Percentiles rank a stretch among this genome's conserved stretches.
phyloP scores from a whole-genome alignment of 78 protist species.

The Polysphondylium violaceum region DNA sequence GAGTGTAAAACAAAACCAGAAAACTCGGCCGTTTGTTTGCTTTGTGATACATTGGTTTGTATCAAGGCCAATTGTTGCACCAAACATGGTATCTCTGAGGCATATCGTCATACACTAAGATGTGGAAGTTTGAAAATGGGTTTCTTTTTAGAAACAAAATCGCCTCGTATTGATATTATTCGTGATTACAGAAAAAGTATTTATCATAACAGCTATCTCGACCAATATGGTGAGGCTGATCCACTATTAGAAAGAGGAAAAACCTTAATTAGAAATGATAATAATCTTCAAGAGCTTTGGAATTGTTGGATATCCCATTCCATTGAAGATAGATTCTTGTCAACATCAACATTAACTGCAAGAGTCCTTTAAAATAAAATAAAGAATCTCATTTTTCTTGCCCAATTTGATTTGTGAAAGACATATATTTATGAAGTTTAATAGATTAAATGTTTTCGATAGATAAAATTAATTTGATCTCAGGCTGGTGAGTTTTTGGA shows the following conservation, averaged over 20 bases:
- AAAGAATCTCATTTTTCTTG: too few relatives aligned
- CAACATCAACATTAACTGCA: not conserved
- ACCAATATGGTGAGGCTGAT: constrained; percentile 68
- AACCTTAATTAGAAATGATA: constrained; percentile 28
- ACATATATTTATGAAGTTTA: too few relatives aligned
- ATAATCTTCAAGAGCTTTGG: constrained; percentile 59
- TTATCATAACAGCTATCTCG: constrained; percentile 17
- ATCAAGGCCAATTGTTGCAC: constrained; percentile 16
- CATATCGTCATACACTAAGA: constrained; percentile 11
- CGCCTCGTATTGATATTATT: constrained; percentile 3
- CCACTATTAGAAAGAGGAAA: constrained; percentile 49
- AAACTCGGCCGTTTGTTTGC: constrained; percentile 37
- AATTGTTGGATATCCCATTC: constrained; percentile 63
- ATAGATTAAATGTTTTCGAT: too few relatives aligned
- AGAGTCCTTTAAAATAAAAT: constrained; percentile 25
- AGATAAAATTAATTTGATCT: too few relatives aligned
- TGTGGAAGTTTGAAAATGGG: constrained; percentile 60
- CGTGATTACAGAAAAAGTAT: constrained; percentile 28
- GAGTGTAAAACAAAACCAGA: constrained; percentile 32
- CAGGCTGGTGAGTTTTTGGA: too few relatives aligned
- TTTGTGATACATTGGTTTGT: constrained; percentile 53
- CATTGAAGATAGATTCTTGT: constrained; percentile 39
- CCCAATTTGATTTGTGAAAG: too few relatives aligned
- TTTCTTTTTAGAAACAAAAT: constrained; percentile 46
- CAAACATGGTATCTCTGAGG: constrained; percentile 3